These are phyloP conservation scores for Nemania serpens DNA, from an alignment of 2,329 filamentous ascomycete species.

Conservation along the genomic window DNA sequence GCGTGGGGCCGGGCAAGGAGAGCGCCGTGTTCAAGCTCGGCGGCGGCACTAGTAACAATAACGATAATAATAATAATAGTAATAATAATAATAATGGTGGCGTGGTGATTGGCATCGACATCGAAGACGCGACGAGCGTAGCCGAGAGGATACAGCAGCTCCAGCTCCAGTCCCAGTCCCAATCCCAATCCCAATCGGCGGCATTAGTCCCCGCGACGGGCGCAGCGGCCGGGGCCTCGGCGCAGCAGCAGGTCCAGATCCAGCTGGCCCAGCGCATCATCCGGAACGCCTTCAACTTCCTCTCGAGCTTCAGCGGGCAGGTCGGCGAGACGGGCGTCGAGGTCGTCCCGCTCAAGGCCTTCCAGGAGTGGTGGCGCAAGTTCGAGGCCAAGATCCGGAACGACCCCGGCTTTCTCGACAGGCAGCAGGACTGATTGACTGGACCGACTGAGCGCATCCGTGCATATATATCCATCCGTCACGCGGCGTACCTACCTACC, in stretches of 20 bases:
- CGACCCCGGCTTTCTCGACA: conserved; percentile 89
- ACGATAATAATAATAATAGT: conserved; percentile 37
- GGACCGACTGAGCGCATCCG: background rate
- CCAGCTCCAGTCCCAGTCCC: conserved; percentile 14
- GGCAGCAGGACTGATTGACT: conserved; percentile 55
- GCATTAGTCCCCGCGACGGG: conserved; percentile 9
- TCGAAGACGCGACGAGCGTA: conserved; percentile 78
- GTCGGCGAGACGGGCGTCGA: conserved; percentile 69
- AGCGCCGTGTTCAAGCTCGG: conserved; percentile 86
- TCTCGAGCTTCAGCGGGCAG: conserved; percentile 80
- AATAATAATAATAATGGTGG: conserved; percentile 32
- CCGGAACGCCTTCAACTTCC: conserved; percentile 94
- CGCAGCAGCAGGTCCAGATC: conserved; percentile 68
- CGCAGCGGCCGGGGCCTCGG: conserved; percentile 26
- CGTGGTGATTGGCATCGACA: conserved; percentile 77
- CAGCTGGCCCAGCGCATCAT: conserved; percentile 93
- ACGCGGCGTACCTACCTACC: too few relatives aligned
- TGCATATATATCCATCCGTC: background rate
- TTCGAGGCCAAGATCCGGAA: conserved; percentile 86
- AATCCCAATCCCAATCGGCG: conserved; percentile 12
- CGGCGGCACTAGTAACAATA: conserved; percentile 17
- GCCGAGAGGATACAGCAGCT: conserved; percentile 48
- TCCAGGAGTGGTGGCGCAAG: conserved; percentile 97
- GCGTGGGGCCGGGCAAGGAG: conserved; percentile 86
- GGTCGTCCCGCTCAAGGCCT: conserved; percentile 90